Conservation (phyloP, 2,329 filamentous ascomycete species). For the Clarireedia paspali region DNA sequence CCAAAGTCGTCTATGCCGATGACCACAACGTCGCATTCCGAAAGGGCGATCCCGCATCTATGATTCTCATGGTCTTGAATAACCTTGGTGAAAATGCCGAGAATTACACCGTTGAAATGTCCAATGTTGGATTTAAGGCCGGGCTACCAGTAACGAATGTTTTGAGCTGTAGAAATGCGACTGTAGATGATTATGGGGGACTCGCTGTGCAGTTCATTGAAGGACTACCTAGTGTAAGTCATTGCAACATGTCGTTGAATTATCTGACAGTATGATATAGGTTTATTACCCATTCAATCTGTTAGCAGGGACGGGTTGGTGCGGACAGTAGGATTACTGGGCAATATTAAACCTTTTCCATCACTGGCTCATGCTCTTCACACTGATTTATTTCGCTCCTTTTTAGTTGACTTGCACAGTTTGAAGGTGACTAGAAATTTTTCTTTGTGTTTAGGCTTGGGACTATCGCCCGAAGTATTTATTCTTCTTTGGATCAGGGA, state of each 20-base stretch:
- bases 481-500: no score
- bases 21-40: slow-evolving; percentile 11
- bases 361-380: no score
- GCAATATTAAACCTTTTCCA: no score
- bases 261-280: not conserved
- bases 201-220: not conserved
- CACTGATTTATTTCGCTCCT: no score
- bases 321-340: not conserved
- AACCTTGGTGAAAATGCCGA: slow-evolving; percentile 29
- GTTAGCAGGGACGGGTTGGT: not conserved
- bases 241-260: not conserved
- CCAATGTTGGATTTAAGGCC: slow-evolving; percentile 7
- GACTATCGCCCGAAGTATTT: no score
- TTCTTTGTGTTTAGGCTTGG: no score
- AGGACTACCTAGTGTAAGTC: slow-evolving; percentile 5
- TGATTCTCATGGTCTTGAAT: slow-evolving; percentile 29
- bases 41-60: slow-evolving; percentile 12
- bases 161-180: slow-evolving; percentile 10
- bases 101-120: slow-evolving; percentile 4
- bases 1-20: slow-evolving; percentile 12
- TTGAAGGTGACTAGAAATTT: no score
- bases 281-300: not conserved
- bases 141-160: slow-evolving; percentile 10
- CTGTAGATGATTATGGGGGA: slow-evolving; percentile 1
- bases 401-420: no score